A percentile compares a stretch with the other conserved stretches of the same genome.
These are phyloP conservation scores for Tetrastigma voinierianum DNA, from an alignment of 164 flowering plant genomes.

Conservation along the genomic window DNA sequence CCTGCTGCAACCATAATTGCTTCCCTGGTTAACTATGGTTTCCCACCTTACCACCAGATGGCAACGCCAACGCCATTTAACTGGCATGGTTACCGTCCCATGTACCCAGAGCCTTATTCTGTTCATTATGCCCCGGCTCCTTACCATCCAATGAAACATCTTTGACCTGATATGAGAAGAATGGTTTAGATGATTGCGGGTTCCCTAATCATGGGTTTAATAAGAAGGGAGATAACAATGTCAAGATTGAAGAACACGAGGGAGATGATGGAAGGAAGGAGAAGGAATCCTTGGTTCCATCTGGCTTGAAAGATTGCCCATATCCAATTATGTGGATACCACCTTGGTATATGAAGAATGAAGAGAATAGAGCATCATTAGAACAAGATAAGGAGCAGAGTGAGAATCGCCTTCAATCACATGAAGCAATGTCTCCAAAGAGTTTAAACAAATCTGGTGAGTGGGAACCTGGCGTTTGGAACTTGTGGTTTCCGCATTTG, in stretches of 20 bases:
- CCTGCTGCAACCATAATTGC: constrained; percentile 35
- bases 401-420: no score
- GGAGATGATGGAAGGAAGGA: constrained; percentile 28
- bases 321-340: constrained; percentile 61
- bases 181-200: constrained; percentile 39
- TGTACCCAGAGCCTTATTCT: constrained; percentile 24
- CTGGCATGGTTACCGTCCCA: constrained; percentile 27
- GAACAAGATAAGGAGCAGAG: constrained; percentile 10
- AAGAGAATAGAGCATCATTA: background rate
- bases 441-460: constrained; percentile 6
- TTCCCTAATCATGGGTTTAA: constrained; percentile 39
- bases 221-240: constrained; percentile 20
- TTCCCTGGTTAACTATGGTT: constrained; percentile 25
- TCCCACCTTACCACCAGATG: constrained; percentile 32
- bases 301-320: constrained; percentile 16
- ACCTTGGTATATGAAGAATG: constrained; percentile 23
- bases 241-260: constrained; percentile 51
- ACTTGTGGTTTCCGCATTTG: constrained; percentile 33
- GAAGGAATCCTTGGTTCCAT: constrained; percentile 17
- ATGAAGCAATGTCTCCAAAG: constrained; percentile 11
- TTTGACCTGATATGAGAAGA: constrained; percentile 45
- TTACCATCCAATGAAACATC: constrained; percentile 33
- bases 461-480: constrained; percentile 15
- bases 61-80: constrained; percentile 20
- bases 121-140: constrained; percentile 34